A percentile compares a stretch with the other conserved stretches of the same genome.
Evolutionary conservation across 169 alveolate genomes (phyloP).

Genomic region (Eimeria praecox): DNA sequence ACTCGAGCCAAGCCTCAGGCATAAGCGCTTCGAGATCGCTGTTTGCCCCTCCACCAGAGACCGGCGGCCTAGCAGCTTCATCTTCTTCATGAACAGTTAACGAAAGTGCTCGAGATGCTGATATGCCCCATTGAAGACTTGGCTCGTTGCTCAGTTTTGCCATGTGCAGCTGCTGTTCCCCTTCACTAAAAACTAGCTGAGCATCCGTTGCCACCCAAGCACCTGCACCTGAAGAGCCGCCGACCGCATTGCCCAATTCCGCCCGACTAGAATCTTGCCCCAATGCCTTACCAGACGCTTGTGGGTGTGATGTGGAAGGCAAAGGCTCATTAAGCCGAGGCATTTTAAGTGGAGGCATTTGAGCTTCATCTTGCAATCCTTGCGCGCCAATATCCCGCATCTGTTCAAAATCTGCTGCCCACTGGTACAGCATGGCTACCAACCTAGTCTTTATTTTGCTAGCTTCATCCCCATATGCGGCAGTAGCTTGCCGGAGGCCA

Average conservation of each 20-base stretch:
- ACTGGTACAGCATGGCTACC: neutral
- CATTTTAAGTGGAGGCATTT: neutral
- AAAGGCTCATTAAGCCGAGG: neutral
- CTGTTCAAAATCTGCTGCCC: neutral
- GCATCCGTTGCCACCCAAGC: neutral
- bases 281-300: neutral
- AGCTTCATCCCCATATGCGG: neutral
- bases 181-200: neutral
- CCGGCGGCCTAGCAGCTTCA: neutral
- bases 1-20: neutral
- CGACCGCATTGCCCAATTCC: neutral
- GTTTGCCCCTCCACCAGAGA: neutral
- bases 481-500: neutral
- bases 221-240: neutral
- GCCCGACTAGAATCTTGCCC: neutral
- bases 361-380: neutral
- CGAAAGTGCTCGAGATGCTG: no score
- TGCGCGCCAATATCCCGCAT: neutral
- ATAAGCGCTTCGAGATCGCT: neutral
- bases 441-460: neutral
- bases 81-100: neutral
- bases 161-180: neutral
- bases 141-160: no score
- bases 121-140: neutral
- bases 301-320: neutral